phyloP scores from a whole-genome alignment of 1,139 yeast species.

The Debaryomyces subglobosus region DNA sequence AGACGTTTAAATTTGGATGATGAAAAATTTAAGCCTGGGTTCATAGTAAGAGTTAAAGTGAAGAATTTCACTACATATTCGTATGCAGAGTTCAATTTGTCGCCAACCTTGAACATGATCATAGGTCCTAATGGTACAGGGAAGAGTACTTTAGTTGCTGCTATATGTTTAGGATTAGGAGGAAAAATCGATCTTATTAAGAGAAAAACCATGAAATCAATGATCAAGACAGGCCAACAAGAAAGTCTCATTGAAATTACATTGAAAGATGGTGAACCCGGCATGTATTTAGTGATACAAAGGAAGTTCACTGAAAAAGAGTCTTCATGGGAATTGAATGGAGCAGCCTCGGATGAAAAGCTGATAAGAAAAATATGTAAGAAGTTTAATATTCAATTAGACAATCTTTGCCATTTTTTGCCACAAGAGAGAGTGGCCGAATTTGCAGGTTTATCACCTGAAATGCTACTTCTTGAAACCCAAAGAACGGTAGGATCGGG shows the following conservation, averaged over 20 bases:
- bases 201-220: slow-evolving; percentile 72
- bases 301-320: slow-evolving; percentile 44
- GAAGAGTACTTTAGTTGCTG: slow-evolving; percentile 91
- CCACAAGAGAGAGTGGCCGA: slow-evolving; percentile 96
- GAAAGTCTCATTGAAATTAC: slow-evolving; percentile 64
- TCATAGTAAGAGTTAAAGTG: slow-evolving; percentile 66
- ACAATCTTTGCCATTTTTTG: slow-evolving; percentile 88
- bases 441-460: slow-evolving; percentile 82
- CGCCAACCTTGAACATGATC: slow-evolving; percentile 88
- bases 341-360: slow-evolving; percentile 41
- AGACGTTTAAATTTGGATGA: slow-evolving; percentile 10
- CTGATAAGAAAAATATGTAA: slow-evolving; percentile 50
- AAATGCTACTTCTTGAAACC: slow-evolving; percentile 72
- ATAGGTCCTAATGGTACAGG: slow-evolving; percentile 99
- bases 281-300: slow-evolving; percentile 36
- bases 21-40: slow-evolving; percentile 54
- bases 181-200: slow-evolving; percentile 81
- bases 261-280: slow-evolving; percentile 48
- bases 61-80: slow-evolving; percentile 83
- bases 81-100: slow-evolving; percentile 73
- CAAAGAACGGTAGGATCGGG: slow-evolving; percentile 79
- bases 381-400: slow-evolving; percentile 75
- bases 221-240: slow-evolving; percentile 74
- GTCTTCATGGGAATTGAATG: slow-evolving; percentile 66
- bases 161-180: slow-evolving; percentile 86